Conservation (phyloP, 176 grass and related monocot genomes). For the Microstegium vimineum region DNA sequence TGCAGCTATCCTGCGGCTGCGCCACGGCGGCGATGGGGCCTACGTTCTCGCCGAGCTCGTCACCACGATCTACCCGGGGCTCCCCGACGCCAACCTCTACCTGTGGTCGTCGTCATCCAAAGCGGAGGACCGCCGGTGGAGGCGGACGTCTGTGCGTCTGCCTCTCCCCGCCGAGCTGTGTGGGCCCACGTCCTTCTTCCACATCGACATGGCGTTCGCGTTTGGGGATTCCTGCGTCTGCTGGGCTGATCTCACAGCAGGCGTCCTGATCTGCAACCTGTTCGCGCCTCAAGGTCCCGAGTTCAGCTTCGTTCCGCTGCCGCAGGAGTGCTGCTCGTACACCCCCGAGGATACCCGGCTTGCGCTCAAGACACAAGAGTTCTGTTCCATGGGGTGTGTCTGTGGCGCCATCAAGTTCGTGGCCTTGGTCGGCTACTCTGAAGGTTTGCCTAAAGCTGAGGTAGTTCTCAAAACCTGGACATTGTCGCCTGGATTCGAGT, state of each 20-base stretch:
- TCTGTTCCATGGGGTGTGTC: too few relatives aligned
- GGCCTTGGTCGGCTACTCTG: neutral
- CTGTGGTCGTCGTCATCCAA: neutral
- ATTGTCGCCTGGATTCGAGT: neutral
- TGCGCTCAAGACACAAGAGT: too few relatives aligned
- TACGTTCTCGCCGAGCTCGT: conserved; percentile 4
- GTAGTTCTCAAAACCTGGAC: neutral
- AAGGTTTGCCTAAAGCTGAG: neutral
- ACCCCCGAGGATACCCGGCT: neutral
- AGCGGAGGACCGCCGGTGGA: neutral
- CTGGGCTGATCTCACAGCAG: neutral
- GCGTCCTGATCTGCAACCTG: neutral
- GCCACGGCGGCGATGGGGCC: neutral
- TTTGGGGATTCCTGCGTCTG: neutral
- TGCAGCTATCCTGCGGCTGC: neutral
- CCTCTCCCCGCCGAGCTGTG: neutral
- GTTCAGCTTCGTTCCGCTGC: neutral
- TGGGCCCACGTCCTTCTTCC: neutral
- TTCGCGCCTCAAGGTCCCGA: neutral
- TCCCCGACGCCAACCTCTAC: neutral
- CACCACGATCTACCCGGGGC: neutral
- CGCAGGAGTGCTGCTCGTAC: neutral
- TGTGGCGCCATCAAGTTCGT: neutral
- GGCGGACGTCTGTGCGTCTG: neutral
- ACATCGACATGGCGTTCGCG: neutral